Evolutionary conservation across 2,329 filamentous ascomycete species (phyloP).

Genomic region (Colletotrichum graminicola): DNA sequence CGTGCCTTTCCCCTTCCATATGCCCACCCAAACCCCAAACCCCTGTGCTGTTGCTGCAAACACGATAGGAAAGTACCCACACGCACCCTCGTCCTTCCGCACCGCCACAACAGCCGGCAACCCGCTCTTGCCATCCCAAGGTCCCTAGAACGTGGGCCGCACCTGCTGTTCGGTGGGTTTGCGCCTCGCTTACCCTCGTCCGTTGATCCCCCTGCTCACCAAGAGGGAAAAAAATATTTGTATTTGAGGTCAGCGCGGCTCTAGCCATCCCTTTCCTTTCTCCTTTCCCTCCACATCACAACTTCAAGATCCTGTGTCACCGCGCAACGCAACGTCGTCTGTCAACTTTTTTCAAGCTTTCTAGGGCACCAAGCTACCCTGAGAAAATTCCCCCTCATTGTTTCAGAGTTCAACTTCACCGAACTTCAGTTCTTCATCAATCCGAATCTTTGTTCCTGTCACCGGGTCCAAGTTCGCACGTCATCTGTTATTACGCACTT

Average conservation of each 20-base stretch:
- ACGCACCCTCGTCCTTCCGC: slow-evolving; percentile 24
- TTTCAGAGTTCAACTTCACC: slow-evolving; percentile 75
- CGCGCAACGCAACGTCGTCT: slow-evolving; percentile 62
- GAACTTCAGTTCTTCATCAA: slow-evolving; percentile 56
- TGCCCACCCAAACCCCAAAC: slow-evolving; percentile 16
- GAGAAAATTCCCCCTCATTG: slow-evolving; percentile 73
- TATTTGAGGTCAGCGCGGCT: slow-evolving; percentile 43
- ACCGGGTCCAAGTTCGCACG: slow-evolving; percentile 55
- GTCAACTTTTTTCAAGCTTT: slow-evolving; percentile 58
- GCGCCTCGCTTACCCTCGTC: slow-evolving; percentile 42
- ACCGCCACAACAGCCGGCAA: slow-evolving; percentile 36
- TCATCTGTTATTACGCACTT: slow-evolving; percentile 61
- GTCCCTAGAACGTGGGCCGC: slow-evolving; percentile 36
- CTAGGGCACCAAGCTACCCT: slow-evolving; percentile 96
- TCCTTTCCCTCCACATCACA: slow-evolving; percentile 57
- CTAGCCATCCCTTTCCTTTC: slow-evolving; percentile 49
- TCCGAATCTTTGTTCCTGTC: slow-evolving; percentile 59
- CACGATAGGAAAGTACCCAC: slow-evolving; percentile 41
- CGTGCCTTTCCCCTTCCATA: slow-evolving; percentile 23
- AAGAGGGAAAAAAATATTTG: slow-evolving; percentile 55
- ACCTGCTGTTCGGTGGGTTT: slow-evolving; percentile 40
- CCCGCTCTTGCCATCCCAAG: slow-evolving; percentile 32
- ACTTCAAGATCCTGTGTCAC: slow-evolving; percentile 60
- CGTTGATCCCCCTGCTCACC: slow-evolving; percentile 39
- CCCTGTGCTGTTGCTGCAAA: slow-evolving; percentile 36